phyloP scores from a whole-genome alignment of 352 stramenopile genomes.

The Phytophthora parvispora region DNA sequence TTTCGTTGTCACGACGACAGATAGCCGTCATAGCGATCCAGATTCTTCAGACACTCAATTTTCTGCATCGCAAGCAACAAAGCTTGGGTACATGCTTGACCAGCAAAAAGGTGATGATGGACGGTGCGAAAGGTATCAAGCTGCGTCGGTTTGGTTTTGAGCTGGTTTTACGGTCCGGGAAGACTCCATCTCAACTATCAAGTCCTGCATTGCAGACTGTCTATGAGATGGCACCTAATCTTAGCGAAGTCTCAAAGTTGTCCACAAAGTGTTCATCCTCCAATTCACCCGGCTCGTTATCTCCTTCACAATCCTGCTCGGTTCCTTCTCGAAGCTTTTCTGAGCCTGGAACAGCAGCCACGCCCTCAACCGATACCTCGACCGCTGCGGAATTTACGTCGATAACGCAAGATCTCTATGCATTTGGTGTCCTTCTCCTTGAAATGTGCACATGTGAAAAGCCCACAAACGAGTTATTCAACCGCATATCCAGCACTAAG shows the following conservation, averaged over 20 bases:
- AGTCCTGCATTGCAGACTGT: slow-evolving; percentile 20
- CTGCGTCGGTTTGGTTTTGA: slow-evolving; percentile 66
- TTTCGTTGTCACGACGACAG: slow-evolving; percentile 46
- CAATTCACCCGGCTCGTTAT: slow-evolving; percentile 1
- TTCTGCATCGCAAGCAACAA: slow-evolving; percentile 48
- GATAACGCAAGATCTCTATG: slow-evolving; percentile 58
- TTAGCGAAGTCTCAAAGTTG: neutral
- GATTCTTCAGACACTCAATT: slow-evolving; percentile 50
- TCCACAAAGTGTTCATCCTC: neutral
- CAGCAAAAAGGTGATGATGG: slow-evolving; percentile 78
- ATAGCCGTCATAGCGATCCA: slow-evolving; percentile 59
- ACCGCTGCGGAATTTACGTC: slow-evolving; percentile 7
- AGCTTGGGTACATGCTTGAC: slow-evolving; percentile 62
- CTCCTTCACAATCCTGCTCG: slow-evolving; percentile 1
- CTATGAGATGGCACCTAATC: slow-evolving; percentile 37
- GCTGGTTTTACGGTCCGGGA: slow-evolving; percentile 31
- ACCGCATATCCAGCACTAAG: slow-evolving; percentile 50
- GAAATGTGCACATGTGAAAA: slow-evolving; percentile 74
- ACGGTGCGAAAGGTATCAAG: slow-evolving; percentile 47
- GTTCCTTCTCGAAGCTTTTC: slow-evolving; percentile 6
- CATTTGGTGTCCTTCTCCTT: slow-evolving; percentile 75
- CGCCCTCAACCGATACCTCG: neutral
- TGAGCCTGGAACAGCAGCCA: slow-evolving; percentile 23
- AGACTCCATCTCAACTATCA: slow-evolving; percentile 31
- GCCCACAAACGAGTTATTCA: slow-evolving; percentile 65